phyloP scores from a whole-genome alignment of 495 filamentous ascomycete genomes.

The Aspergillus wentii region DNA sequence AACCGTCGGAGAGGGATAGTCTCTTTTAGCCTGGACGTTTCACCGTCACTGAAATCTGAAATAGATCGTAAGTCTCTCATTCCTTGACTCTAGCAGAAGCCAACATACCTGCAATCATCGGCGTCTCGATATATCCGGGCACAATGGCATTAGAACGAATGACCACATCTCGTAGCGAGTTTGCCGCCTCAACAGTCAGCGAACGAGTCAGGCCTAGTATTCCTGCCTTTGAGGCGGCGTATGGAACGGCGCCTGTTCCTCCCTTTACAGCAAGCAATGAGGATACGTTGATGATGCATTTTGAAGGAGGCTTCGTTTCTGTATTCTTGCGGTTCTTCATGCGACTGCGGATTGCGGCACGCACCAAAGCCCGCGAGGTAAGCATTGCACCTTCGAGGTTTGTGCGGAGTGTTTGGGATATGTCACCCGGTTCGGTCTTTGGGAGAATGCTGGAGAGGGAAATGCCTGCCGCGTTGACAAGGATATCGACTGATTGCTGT shows the following conservation, averaged over 20 bases:
- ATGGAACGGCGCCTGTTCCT: constrained; percentile 61
- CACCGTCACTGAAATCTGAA: constrained; percentile 31
- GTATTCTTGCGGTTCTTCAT: constrained; percentile 20
- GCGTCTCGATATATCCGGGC: constrained; percentile 78
- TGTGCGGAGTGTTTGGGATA: constrained; percentile 52
- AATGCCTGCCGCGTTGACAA: constrained; percentile 75
- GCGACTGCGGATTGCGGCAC: constrained; percentile 34
- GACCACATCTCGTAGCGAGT: constrained; percentile 29
- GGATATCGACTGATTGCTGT: constrained; percentile 51
- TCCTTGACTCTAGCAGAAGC: no score
- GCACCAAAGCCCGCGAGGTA: constrained; percentile 53
- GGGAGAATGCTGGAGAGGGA: constrained; percentile 55
- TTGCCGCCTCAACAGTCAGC: constrained; percentile 55
- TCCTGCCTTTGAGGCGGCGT: constrained; percentile 78
- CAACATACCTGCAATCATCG: constrained; percentile 65
- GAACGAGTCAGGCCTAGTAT: constrained; percentile 71
- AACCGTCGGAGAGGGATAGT: constrained; percentile 66
- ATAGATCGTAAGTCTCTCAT: not conserved
- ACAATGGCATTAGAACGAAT: constrained; percentile 75
- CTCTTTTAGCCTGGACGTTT: constrained; percentile 28
- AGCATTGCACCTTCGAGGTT: constrained; percentile 71
- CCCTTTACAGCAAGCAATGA: constrained; percentile 63
- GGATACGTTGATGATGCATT: constrained; percentile 76
- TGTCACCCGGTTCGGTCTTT: constrained; percentile 25
- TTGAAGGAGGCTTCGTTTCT: constrained; percentile 15